These are phyloP conservation scores for Nakaseomyces kungkrabaensis DNA, from an alignment of 1,139 yeast genomes.

Conservation along the genomic window DNA sequence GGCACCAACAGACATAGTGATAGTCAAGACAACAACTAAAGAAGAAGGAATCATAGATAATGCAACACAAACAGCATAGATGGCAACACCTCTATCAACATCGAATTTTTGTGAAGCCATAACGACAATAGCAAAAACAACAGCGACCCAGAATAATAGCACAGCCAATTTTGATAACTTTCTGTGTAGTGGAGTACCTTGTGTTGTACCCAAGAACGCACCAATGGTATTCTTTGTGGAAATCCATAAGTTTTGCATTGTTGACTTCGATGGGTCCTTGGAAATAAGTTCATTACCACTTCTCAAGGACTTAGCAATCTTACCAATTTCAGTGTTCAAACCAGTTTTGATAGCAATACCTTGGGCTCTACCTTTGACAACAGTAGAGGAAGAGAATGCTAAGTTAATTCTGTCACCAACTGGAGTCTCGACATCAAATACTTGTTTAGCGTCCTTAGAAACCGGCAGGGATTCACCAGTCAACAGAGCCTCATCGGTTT, in stretches of 20 bases:
- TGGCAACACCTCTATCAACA: conserved; percentile 91
- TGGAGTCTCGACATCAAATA: conserved; percentile 37
- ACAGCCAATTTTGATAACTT: conserved; percentile 95
- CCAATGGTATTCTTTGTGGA: conserved; percentile 48
- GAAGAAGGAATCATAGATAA: conserved; percentile 99
- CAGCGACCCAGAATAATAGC: conserved; percentile 69
- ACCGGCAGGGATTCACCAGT: conserved; percentile 95
- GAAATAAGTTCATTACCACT: conserved; percentile 72
- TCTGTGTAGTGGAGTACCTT: conserved; percentile 87
- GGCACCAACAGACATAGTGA: conserved; percentile 91
- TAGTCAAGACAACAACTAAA: conserved; percentile 91
- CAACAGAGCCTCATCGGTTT: conserved; percentile 83
- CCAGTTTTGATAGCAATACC: conserved; percentile 92
- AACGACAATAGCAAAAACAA: conserved; percentile 79
- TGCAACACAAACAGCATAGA: conserved; percentile 89
- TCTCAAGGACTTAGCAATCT: conserved; percentile 83
- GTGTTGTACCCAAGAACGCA: conserved; percentile 61
- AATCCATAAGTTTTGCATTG: conserved; percentile 25
- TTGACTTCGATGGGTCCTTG: conserved; percentile 38
- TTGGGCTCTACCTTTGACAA: conserved; percentile 85
- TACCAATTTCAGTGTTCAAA: conserved; percentile 80
- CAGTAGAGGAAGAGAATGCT: conserved; percentile 94
- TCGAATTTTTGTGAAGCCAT: conserved; percentile 77
- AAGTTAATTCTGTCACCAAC: conserved; percentile 63
- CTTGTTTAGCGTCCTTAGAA: conserved; percentile 40